Base-by-base conservation (phyloP, 352 stramenopile genomes). In the Thalassiosira delicatula region DNA sequence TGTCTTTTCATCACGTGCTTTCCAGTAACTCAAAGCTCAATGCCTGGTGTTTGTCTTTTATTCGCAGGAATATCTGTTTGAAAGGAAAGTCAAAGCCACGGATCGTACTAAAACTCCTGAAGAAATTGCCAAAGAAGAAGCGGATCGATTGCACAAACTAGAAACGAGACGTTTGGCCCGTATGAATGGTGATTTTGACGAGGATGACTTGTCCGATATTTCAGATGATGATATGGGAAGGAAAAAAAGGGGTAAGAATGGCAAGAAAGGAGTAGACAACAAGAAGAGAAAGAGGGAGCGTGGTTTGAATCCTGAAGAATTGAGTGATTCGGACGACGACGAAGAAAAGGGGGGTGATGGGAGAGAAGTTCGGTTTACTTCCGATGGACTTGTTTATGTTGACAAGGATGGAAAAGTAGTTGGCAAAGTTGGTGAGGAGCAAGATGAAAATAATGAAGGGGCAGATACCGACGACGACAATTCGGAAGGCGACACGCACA, bases 31-130 rank as follows among this genome's bases (percentile, higher is more conserved):
- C n/a, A n/a, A n/a, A n/a, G n/a, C n/a, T n/a, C n/a, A n/a, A n/a
- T n/a, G n/a, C n/a, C n/a, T n/a, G n/a, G n/a, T n/a, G n/a, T n/a
- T n/a, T n/a, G n/a, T n/a, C n/a, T n/a, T n/a, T n/a, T n/a, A n/a
- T n/a, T n/a, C n/a, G n/a, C 17, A 86, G 78, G 42, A 68, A 57
- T 93, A 85, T 72, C 74, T 90, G 57, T 97, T 97, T 76, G 95
- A 98, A 66, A 90, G 91, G 19, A 97, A 97, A 84, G 94, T 94
- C 0, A 95, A 96, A 60, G 96, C 96, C 3, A 97, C 94, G 17
- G 96, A 98, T 85, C 93, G 97, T 23, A 97, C 95, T 0, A 96
- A 98, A 92, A 98, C 95, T 33, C 92, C 94, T 0, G 97, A 98
- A 84, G 97, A 99, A 78, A 92, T 95, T 33, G 96, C 96, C 65